phyloP scores from a whole-genome alignment of 2,329 filamentous ascomycete species.

The Curvularia verruculosa region DNA sequence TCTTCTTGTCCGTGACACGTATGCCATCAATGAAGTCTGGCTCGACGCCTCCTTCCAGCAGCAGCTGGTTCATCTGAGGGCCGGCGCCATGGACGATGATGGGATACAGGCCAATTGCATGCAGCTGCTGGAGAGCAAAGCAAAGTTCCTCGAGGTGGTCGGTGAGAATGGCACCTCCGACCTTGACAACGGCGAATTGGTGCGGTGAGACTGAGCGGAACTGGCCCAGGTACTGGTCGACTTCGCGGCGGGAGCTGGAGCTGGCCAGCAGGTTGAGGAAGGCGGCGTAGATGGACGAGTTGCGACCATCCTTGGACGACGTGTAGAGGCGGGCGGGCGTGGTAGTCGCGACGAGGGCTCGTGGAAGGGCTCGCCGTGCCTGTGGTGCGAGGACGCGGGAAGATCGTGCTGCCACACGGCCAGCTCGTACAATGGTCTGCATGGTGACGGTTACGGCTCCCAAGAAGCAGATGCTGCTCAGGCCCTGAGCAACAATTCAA shows the following conservation, averaged over 20 bases:
- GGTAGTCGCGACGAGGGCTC: slow-evolving; percentile 40
- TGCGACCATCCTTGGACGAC: slow-evolving; percentile 39
- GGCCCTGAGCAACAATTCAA: slow-evolving; percentile 18
- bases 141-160: slow-evolving; percentile 93
- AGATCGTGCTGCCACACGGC: slow-evolving; percentile 45
- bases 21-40: slow-evolving; percentile 97
- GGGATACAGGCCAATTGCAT: slow-evolving; percentile 92
- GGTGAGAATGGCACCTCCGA: slow-evolving; percentile 93
- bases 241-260: slow-evolving; percentile 94
- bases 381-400: slow-evolving; percentile 41
- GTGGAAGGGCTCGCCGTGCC: slow-evolving; percentile 37
- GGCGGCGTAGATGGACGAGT: slow-evolving; percentile 62
- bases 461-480: slow-evolving; percentile 23
- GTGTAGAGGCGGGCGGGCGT: slow-evolving; percentile 42
- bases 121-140: slow-evolving; percentile 85
- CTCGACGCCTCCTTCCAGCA: slow-evolving; percentile 90
- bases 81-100: slow-evolving; percentile 95
- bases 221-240: slow-evolving; percentile 95
- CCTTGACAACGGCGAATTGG: slow-evolving; percentile 98
- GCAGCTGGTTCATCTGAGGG: slow-evolving; percentile 89
- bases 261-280: slow-evolving; percentile 92
- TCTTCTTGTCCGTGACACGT: slow-evolving; percentile 93
- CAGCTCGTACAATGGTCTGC: slow-evolving; percentile 49
- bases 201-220: slow-evolving; percentile 97
- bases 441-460: slow-evolving; percentile 39